Conservation (phyloP, 805 yeast genomes). For the Yarrowia sp. region DNA sequence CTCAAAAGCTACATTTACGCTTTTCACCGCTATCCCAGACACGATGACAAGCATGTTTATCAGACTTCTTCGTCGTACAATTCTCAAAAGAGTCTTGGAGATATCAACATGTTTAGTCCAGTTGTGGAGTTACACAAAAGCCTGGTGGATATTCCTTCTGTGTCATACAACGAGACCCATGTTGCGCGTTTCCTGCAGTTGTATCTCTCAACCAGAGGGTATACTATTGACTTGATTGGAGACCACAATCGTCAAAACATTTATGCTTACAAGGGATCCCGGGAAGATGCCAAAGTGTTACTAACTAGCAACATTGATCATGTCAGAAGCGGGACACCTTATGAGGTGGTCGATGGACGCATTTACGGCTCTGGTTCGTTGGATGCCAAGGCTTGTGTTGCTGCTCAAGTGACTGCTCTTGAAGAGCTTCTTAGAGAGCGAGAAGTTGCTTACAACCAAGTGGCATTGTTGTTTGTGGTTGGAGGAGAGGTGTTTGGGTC, state of each 20-base stretch:
- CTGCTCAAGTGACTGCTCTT: neutral
- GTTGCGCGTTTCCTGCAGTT: neutral
- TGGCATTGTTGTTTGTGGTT: neutral
- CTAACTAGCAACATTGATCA: neutral
- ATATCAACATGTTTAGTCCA: neutral
- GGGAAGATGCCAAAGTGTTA: neutral
- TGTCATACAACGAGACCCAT: neutral
- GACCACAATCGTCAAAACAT: neutral
- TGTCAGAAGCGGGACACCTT: neutral
- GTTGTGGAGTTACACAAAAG: neutral
- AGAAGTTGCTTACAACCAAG: neutral
- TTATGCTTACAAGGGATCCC: neutral
- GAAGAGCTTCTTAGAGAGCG: neutral
- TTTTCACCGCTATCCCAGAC: neutral
- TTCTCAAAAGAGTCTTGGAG: neutral
- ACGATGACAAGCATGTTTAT: neutral
- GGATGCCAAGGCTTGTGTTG: neutral
- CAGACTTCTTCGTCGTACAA: neutral
- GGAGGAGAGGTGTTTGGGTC: neutral
- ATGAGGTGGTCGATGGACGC: neutral
- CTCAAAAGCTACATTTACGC: neutral
- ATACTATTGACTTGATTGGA: neutral
- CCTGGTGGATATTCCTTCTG: neutral
- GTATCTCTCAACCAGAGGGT: neutral
- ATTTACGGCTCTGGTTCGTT: neutral